A percentile compares a stretch with the other conserved stretches of the same genome.
phyloP scores from a whole-genome alignment of 306 rosid genomes.

The Vigna trinervia region DNA sequence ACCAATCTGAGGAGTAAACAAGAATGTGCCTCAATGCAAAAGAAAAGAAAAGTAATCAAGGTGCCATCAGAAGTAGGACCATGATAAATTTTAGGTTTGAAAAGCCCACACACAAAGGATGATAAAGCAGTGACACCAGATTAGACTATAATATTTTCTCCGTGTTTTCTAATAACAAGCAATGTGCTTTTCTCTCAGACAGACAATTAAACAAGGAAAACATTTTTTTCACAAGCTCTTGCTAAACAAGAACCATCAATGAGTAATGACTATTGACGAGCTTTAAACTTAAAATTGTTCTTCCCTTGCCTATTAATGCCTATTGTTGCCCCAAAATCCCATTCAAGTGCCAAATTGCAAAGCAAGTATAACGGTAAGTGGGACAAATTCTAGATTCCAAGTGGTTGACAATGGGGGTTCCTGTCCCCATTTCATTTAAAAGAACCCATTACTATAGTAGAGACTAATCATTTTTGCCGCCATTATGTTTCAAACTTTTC shows the following conservation, averaged over 20 bases:
- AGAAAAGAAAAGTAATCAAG: constrained; percentile 1
- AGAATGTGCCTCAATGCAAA: neutral
- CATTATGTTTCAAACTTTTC: constrained; percentile 9
- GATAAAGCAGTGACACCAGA: neutral
- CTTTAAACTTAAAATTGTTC: neutral
- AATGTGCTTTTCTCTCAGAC: neutral
- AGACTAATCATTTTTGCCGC: constrained; percentile 3
- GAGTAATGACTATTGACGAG: constrained; percentile 6
- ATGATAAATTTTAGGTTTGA: constrained; percentile 12
- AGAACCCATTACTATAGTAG: neutral
- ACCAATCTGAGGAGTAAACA: neutral
- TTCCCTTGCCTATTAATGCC: neutral
- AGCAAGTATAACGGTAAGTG: neutral
- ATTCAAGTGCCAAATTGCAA: neutral
- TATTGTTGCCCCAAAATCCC: constrained; percentile 7
- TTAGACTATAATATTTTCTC: neutral
- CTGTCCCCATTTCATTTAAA: neutral
- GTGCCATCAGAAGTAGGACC: neutral
- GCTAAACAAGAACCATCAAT: neutral
- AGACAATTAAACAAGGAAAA: neutral
- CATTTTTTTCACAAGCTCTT: neutral
- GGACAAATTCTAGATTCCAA: constrained; percentile 12
- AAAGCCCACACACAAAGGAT: constrained; percentile 28
- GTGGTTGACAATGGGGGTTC: constrained; percentile 22
- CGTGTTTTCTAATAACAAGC: neutral